Evolutionary conservation across 2,329 filamentous ascomycete genomes (phyloP), one percentile per base, ranked within the genome.

Genomic region (Macroventuria anomochaeta): DNA sequence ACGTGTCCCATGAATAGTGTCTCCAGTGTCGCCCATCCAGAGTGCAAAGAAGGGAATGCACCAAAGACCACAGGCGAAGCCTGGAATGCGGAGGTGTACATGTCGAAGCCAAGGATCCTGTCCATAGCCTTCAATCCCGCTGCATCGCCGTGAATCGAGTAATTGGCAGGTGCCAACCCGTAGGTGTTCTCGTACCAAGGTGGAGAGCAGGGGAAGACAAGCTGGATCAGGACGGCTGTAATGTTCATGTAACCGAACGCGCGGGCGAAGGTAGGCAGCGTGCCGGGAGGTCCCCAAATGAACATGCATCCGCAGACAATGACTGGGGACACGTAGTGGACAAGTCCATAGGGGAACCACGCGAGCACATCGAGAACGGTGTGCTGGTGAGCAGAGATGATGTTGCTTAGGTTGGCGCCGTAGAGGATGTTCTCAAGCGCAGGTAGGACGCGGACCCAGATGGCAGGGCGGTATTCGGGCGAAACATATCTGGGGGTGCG

Each of bases 141-240:
- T 1, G 93, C 92, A 38, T 91, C 93, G 42, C 93, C 93, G 37
- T 85, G 82, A 83, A 97, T 96, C 39, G 89, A 90, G 77, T 97
- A 97, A 67, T 95, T 91, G 41, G 93, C 93, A 2, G 93, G 93
- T 25, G 91, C 91, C 44, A 97, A 80, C 13, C 93, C 93, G 74
- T 96, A 91, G 68, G 90, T 83, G 75, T 95, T 96, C 81, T 97
- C 93, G 71, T 97, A 97, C 93, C 93, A 97, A 1, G 93, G 93
- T 21, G 93, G 91, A 20, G 93, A 95, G 80, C 93, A 97, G 1
- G 93, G 93, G 77, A 97, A 96, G 58, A 92, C 76, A 47, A 97
- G 82, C 77, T 97, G 93, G 61, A 96, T 93, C 26, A 88, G 85
- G 51, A 97, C 93, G 46, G 92, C 93, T 11, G 88, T 80, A 59